Conservation (phyloP, 2,329 filamentous ascomycete species). For the Mariannaea sp. region DNA sequence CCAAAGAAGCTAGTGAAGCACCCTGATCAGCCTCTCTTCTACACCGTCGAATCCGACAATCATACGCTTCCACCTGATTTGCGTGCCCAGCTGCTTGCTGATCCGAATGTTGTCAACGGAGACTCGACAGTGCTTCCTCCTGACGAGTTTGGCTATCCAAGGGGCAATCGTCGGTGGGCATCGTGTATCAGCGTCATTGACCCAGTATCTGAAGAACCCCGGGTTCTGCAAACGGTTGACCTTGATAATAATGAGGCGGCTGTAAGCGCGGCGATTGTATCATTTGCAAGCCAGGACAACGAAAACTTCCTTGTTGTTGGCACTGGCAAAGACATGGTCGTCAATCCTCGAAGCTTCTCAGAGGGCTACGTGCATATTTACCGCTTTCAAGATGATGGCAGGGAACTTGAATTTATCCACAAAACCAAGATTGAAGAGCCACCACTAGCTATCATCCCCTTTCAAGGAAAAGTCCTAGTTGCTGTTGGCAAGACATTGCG, state of each 20-base stretch:
- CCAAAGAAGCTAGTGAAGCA: conserved; percentile 87
- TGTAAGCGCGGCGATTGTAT: conserved; percentile 80
- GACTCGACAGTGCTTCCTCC: conserved; percentile 73
- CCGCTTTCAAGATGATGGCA: conserved; percentile 84
- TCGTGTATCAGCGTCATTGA: conserved; percentile 95
- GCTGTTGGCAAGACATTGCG: conserved; percentile 82
- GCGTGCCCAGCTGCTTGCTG: conserved; percentile 72
- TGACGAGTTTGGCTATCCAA: conserved; percentile 87
- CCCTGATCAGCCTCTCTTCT: conserved; percentile 86
- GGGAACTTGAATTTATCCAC: conserved; percentile 89
- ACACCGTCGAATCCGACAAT: conserved; percentile 92
- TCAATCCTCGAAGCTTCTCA: conserved; percentile 75
- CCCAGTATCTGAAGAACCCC: conserved; percentile 71
- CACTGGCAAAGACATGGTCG: conserved; percentile 86
- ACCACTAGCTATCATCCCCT: conserved; percentile 85
- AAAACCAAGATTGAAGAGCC: conserved; percentile 93
- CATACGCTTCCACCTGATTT: conserved; percentile 86
- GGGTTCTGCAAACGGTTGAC: conserved; percentile 77
- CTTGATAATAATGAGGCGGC: conserved; percentile 90
- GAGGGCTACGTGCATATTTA: conserved; percentile 92
- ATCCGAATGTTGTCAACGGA: conserved; percentile 72
- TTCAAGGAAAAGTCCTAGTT: conserved; percentile 88
- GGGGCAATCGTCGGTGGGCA: conserved; percentile 85
- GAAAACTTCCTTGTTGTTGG: conserved; percentile 93
- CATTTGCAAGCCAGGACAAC: conserved; percentile 86